Percentiles rank a stretch among this genome's conserved stretches.
Evolutionary conservation across 2,329 filamentous ascomycete species (phyloP).

Genomic region (Nemania sp.): DNA sequence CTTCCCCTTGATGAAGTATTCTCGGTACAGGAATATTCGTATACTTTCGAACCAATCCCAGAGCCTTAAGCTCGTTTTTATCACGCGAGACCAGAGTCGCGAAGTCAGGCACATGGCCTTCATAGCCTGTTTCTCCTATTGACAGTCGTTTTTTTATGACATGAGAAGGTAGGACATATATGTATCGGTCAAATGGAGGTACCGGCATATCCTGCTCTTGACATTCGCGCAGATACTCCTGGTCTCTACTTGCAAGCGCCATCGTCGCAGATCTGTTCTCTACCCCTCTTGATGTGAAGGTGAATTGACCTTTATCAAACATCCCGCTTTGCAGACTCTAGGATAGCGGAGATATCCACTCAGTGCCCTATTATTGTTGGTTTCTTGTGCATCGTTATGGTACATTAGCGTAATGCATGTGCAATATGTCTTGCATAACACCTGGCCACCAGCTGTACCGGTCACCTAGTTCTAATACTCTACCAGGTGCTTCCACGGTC

Average conservation of each 20-base stretch:
- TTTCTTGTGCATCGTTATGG: no score
- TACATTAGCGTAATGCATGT: no score
- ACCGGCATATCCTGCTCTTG: not conserved
- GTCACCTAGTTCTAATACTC: no score
- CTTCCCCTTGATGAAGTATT: not conserved
- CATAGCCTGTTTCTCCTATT: not conserved
- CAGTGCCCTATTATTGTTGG: no score
- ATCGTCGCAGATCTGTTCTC: not conserved
- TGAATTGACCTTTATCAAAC: no score
- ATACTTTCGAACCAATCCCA: not conserved
- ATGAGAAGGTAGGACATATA: not conserved
- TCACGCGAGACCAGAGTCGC: not conserved
- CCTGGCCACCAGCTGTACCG: no score
- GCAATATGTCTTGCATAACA: no score
- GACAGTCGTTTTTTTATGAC: not conserved
- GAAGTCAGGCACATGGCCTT: not conserved
- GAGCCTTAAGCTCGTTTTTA: not conserved
- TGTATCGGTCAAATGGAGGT: not conserved
- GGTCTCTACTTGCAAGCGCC: not conserved
- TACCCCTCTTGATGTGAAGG: not conserved
- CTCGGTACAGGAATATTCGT: not conserved
- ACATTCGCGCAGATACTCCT: not conserved
- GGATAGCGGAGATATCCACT: no score
- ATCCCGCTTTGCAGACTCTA: no score
- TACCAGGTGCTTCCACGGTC: no score